Conservation (phyloP, 148 eudicot genomes). For the Chenopodium album region DNA sequence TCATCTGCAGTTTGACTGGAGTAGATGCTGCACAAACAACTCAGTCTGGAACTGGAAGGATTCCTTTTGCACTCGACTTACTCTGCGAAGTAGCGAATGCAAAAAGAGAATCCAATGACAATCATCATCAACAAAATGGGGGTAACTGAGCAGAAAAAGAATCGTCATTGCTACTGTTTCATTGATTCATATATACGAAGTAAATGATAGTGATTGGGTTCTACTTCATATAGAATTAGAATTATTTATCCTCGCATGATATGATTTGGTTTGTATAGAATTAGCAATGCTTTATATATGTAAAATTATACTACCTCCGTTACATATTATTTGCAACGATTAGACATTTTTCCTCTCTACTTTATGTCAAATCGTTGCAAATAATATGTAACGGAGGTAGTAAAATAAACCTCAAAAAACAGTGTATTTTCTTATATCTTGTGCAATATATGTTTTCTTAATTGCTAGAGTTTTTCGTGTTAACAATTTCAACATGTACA, state of each 20-base stretch:
- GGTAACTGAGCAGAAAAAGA: background rate
- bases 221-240: no score
- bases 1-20: slow-evolving; percentile 4
- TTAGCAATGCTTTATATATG: background rate
- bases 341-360: no score
- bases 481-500: no score
- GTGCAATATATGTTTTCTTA: background rate
- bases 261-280: background rate
- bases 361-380: no score
- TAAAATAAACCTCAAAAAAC: background rate
- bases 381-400: no score
- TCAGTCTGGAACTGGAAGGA: slow-evolving; percentile 53
- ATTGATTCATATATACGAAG: background rate
- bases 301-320: background rate
- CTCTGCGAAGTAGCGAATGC: slow-evolving; percentile 36
- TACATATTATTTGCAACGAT: no score
- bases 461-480: no score
- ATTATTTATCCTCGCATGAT: background rate
- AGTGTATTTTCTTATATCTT: background rate
- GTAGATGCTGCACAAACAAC: slow-evolving; percentile 24
- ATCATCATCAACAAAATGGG: background rate
- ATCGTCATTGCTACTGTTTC: background rate
- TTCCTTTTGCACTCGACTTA: slow-evolving; percentile 40
- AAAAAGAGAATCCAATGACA: background rate
- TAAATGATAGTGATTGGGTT: no score